Evolutionary conservation across 306 rosid genomes (phyloP).

Genomic region (Trichosanthes cucumerina): DNA sequence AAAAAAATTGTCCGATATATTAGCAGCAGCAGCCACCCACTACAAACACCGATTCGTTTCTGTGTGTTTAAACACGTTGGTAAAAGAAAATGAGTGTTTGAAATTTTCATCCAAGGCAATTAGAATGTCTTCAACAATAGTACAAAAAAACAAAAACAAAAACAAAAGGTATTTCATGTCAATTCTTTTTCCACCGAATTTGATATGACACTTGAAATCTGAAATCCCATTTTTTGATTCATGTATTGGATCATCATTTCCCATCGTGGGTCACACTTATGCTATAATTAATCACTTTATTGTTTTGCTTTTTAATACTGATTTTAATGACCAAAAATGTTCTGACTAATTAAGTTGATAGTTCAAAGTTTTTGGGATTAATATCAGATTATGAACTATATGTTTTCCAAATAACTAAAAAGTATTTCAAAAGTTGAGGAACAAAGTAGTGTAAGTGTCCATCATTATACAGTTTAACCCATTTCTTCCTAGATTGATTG

Average conservation of each 20-base stretch:
- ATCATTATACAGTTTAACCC: not conserved
- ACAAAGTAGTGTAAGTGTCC: not conserved
- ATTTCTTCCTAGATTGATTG: too few relatives aligned
- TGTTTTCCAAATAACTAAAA: not conserved
- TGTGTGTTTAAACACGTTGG: not conserved
- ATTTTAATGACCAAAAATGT: not conserved
- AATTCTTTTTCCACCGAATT: conserved; percentile 3
- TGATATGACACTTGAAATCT: not conserved
- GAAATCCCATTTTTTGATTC: not conserved
- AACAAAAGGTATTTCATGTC: not conserved
- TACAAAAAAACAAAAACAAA: not conserved
- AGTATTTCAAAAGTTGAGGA: not conserved
- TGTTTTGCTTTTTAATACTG: not conserved
- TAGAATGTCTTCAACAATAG: not conserved
- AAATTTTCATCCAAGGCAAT: not conserved
- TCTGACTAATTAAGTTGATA: not conserved
- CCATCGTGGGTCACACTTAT: not conserved
- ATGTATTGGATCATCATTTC: not conserved
- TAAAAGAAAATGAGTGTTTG: not conserved
- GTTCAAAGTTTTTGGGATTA: not conserved
- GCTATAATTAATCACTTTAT: not conserved
- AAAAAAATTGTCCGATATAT: too few relatives aligned
- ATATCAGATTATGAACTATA: not conserved
- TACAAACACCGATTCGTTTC: not conserved
- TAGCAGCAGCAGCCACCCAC: not conserved